Conservation (phyloP, 106 monocot genomes). For the Dendrobium nobile region DNA sequence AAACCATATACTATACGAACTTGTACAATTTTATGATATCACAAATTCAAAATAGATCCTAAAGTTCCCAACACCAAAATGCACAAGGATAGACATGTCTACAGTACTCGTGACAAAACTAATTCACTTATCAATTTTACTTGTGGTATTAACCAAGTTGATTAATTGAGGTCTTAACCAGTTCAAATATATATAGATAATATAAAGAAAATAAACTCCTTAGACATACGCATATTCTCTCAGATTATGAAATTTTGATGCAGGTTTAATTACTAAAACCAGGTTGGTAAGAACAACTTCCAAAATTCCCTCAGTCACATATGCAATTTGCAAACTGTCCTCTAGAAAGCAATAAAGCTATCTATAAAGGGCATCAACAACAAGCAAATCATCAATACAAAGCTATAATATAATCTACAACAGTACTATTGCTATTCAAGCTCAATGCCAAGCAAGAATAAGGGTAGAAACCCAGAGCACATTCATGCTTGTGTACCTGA, state of each 20-base stretch:
- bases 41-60: too few species aligned
- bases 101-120: background rate
- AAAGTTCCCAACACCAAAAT: too few species aligned
- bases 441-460: background rate
- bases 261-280: background rate
- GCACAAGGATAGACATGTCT: background rate
- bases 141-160: background rate
- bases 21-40: too few species aligned
- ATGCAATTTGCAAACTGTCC: background rate
- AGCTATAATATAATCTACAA: background rate
- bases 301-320: background rate
- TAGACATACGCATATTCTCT: background rate
- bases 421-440: background rate
- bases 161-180: background rate
- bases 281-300: background rate
- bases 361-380: background rate
- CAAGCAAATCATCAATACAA: background rate
- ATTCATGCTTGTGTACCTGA: conserved; percentile 6
- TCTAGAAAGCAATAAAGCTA: background rate
- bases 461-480: background rate
- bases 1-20: too few species aligned
- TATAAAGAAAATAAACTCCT: background rate
- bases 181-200: background rate
- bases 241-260: background rate
- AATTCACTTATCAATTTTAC: background rate